Evolutionary conservation across 2,329 filamentous ascomycete genomes (phyloP).

Genomic region (Lasiodiplodia sp.): DNA sequence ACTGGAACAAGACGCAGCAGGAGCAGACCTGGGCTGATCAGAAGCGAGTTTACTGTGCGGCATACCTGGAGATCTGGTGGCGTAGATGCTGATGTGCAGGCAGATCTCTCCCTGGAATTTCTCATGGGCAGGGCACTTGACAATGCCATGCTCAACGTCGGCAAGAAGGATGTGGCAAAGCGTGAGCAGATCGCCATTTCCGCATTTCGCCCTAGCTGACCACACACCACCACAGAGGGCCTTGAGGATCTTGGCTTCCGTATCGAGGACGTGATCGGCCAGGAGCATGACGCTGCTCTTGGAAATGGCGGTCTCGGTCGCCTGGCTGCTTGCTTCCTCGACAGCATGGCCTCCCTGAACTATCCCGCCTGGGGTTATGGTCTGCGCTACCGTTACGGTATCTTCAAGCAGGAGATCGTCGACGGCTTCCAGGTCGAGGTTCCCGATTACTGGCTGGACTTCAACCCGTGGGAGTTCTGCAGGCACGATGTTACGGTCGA

Average conservation of each 20-base stretch:
- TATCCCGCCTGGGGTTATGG: slow-evolving; percentile 98
- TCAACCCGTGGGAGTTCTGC: slow-evolving; percentile 99
- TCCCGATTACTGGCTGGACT: slow-evolving; percentile 98
- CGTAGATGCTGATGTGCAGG: slow-evolving; percentile 32
- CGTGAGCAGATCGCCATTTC: slow-evolving; percentile 59
- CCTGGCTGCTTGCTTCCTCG: slow-evolving; percentile 94
- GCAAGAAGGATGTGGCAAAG: slow-evolving; percentile 82
- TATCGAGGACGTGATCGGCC: slow-evolving; percentile 91
- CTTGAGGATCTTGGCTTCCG: slow-evolving; percentile 91
- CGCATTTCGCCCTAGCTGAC: slow-evolving; percentile 22
- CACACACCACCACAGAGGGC: slow-evolving; percentile 66
- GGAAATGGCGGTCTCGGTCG: slow-evolving; percentile 96
- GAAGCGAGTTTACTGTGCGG: slow-evolving; percentile 88
- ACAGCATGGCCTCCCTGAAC: slow-evolving; percentile 93
- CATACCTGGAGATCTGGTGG: background rate
- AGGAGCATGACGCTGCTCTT: slow-evolving; percentile 95
- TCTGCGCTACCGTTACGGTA: slow-evolving; percentile 88
- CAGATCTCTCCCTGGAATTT: slow-evolving; percentile 92
- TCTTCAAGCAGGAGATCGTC: slow-evolving; percentile 99
- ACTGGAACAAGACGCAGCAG: slow-evolving; percentile 99
- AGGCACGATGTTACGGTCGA: slow-evolving; percentile 94
- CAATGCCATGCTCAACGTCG: slow-evolving; percentile 98
- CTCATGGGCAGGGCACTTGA: slow-evolving; percentile 95
- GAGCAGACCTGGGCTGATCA: slow-evolving; percentile 87
- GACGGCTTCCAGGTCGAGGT: slow-evolving; percentile 98